These are phyloP conservation scores for Phytophthora pistaciae DNA, from an alignment of 352 stramenopile species.

Conservation along the genomic window DNA sequence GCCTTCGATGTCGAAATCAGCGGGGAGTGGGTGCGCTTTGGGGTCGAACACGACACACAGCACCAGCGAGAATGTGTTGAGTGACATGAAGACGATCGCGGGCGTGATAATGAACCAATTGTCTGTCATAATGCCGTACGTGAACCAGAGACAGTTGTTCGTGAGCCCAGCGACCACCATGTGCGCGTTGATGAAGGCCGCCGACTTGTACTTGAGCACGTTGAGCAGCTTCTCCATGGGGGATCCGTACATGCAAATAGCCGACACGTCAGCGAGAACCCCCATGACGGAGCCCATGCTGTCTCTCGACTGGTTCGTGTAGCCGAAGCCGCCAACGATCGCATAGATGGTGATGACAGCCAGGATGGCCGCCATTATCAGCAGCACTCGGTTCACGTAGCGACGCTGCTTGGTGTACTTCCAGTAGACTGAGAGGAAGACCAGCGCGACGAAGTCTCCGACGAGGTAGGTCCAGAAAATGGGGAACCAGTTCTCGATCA, in stretches of 20 bases:
- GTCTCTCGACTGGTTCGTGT: constrained; percentile 34
- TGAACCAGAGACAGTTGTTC: constrained; percentile 44
- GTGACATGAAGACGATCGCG: constrained; percentile 41
- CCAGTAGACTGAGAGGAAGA: constrained; percentile 43
- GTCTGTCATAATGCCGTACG: constrained; percentile 38
- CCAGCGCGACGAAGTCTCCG: constrained; percentile 35
- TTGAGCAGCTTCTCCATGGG: constrained; percentile 38
- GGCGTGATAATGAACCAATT: constrained; percentile 46
- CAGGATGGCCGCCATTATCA: constrained; percentile 22
- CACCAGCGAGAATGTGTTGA: constrained; percentile 33
- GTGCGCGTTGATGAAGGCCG: constrained; percentile 31
- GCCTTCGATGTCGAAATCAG: constrained; percentile 24
- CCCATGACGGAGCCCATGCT: constrained; percentile 33
- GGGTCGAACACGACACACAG: constrained; percentile 38
- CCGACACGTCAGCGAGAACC: constrained; percentile 28
- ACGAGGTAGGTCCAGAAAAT: constrained; percentile 52
- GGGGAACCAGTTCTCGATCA: constrained; percentile 51
- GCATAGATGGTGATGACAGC: constrained; percentile 34
- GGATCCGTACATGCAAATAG: constrained; percentile 35
- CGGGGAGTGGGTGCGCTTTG: constrained; percentile 38
- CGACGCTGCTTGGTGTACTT: constrained; percentile 29
- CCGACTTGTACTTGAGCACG: constrained; percentile 36
- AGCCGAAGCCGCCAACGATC: constrained; percentile 30
- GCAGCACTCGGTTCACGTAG: constrained; percentile 31
- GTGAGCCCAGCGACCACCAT: constrained; percentile 33